Evolutionary conservation across 2,329 filamentous ascomycete genomes (phyloP).

Genomic region (Fusarium sp.): DNA sequence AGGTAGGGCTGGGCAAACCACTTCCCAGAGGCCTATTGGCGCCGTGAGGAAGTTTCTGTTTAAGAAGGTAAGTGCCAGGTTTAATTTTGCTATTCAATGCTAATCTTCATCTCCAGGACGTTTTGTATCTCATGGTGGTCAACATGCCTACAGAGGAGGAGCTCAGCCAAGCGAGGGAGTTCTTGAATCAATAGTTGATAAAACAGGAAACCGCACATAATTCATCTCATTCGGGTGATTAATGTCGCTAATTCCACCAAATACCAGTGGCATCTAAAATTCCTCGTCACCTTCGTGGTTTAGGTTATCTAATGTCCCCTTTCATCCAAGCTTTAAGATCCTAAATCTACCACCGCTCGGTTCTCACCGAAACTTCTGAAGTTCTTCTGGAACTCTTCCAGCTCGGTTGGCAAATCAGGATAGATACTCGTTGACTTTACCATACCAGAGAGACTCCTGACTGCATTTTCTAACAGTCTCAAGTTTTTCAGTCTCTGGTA

Average conservation of each 20-base stretch:
- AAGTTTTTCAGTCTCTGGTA: neutral
- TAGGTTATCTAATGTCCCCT: too few species aligned
- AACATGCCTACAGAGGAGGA: neutral
- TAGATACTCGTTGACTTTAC: neutral
- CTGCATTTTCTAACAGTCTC: neutral
- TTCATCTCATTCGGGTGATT: too few species aligned
- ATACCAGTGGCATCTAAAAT: too few species aligned
- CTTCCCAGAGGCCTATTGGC: neutral
- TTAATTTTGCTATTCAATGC: neutral
- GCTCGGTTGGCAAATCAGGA: neutral
- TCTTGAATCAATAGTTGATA: neutral
- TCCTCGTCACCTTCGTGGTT: too few species aligned
- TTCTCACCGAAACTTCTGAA: too few species aligned
- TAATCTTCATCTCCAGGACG: constrained; percentile 2
- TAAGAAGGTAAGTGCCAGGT: neutral
- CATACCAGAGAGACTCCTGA: neutral
- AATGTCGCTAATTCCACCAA: too few species aligned
- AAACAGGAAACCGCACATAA: too few species aligned
- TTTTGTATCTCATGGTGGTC: constrained; percentile 18
- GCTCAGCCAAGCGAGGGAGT: neutral
- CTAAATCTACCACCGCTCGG: too few species aligned
- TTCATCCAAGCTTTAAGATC: too few species aligned
- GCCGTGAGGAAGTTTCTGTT: neutral
- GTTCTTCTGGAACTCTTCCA: too few species aligned
- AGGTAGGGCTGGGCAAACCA: neutral